Percentiles rank a stretch among this genome's conserved stretches.
Conservation (phyloP, 2,329 filamentous ascomycete species). For the Septoria linicola region DNA sequence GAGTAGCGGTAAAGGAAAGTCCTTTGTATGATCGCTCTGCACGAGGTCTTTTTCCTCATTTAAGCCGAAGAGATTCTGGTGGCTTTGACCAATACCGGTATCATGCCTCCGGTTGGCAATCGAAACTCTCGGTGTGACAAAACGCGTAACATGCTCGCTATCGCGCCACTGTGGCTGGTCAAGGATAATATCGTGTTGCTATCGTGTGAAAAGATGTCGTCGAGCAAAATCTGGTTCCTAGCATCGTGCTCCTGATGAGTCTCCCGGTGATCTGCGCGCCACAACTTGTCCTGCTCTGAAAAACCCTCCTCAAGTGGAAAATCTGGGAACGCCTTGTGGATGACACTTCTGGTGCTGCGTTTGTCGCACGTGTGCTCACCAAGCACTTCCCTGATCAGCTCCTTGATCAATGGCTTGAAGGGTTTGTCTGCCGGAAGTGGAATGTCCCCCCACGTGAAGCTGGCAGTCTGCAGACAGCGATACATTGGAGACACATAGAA, state of each 20-base stretch:
- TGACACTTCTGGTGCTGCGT: slow-evolving; percentile 55
- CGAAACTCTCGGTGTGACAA: slow-evolving; percentile 48
- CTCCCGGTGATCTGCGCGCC: slow-evolving; percentile 34
- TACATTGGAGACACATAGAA: slow-evolving; percentile 66
- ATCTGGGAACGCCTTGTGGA: slow-evolving; percentile 53
- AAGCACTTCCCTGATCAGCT: slow-evolving; percentile 63
- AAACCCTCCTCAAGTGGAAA: slow-evolving; percentile 63
- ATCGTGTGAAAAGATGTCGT: slow-evolving; percentile 55
- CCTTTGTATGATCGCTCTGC: too few relatives aligned
- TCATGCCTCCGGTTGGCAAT: slow-evolving; percentile 51
- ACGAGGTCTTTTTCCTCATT: too few relatives aligned
- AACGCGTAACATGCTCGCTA: slow-evolving; percentile 52
- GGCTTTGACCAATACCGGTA: slow-evolving; percentile 52
- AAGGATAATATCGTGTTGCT: slow-evolving; percentile 52
- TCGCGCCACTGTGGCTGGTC: slow-evolving; percentile 60
- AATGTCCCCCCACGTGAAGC: slow-evolving; percentile 59
- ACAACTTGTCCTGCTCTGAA: slow-evolving; percentile 57
- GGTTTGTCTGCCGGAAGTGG: slow-evolving; percentile 50
- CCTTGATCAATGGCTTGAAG: slow-evolving; percentile 63
- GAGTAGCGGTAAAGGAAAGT: too few relatives aligned
- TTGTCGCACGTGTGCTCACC: slow-evolving; percentile 68
- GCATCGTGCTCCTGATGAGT: slow-evolving; percentile 26
- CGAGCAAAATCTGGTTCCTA: slow-evolving; percentile 42
- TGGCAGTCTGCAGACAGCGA: slow-evolving; percentile 63
- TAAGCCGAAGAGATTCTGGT: slow-evolving; percentile 13